Base-by-base conservation (phyloP, 257 asterid genomes). In the Jacaranda copaia region DNA sequence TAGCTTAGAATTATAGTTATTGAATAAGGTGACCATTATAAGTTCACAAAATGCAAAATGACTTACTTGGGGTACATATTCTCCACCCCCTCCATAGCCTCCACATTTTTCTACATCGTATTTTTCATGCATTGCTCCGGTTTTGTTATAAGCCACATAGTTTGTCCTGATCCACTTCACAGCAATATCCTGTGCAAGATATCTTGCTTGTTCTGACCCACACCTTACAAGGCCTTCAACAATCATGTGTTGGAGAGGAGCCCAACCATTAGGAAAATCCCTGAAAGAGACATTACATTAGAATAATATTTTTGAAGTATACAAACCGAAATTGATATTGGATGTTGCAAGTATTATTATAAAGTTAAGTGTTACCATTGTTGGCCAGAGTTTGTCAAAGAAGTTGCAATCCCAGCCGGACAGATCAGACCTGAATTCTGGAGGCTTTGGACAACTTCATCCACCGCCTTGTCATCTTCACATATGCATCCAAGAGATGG, bases 191-290 rank as follows among this genome's bases (percentile, higher is more conserved):
- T 82, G 16, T 6, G 96, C 97, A 61, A 93, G 43, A 3, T 62
- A 59, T 81, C 52, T 81, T 18, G 92, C 96, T 72, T 84, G 74
- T 66, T 84, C 72, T 4, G 89, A 86, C 43, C 88, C 86, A 0
- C 92, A 89, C 71, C 59, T 87, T 13, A 68, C 83, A 10, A 93
- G 91, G 59, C 98, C 99, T 81, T 96, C 97, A 6, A 84, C 91
- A 12, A 91, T 96, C 89, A 96, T 82, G 93, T 96, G 97, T 57
- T 96, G 97, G 52, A 93, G 83, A 0, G 99, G 99, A 0, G 98
- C 95, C 98, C 99, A 96, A 32, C 99, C 98, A 73, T 96, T 96
- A 2, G 99, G 99, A 78, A 81, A 91, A 71, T 96, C 99, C 99
- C 97, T 96, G 82, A 72, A 48, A 38, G 32, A 56, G 25, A 74